phyloP scores from a whole-genome alignment of 2,329 filamentous ascomycete species.

The Neopestalotiopsis clavispora region DNA sequence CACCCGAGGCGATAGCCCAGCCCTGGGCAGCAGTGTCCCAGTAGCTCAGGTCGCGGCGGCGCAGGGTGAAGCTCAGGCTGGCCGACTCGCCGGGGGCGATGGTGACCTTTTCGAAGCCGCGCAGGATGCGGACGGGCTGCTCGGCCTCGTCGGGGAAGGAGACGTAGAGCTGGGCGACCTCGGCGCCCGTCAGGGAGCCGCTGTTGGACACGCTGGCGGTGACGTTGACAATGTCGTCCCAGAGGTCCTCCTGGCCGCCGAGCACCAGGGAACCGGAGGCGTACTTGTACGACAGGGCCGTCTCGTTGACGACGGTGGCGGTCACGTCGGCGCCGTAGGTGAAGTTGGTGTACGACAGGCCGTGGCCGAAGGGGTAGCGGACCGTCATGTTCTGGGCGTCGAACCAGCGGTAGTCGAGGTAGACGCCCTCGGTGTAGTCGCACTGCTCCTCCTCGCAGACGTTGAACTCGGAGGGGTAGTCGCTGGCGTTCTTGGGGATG shows the following conservation, averaged over 20 bases:
- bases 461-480: constrained; percentile 48
- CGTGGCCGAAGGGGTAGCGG: constrained; percentile 60
- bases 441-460: constrained; percentile 26
- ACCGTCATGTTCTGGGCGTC: constrained; percentile 52
- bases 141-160: constrained; percentile 48
- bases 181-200: constrained; percentile 54
- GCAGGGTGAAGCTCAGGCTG: constrained; percentile 58
- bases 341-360: constrained; percentile 56
- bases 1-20: constrained; percentile 57
- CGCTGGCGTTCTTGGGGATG: constrained; percentile 51
- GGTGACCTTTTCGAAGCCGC: constrained; percentile 66
- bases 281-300: constrained; percentile 45
- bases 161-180: constrained; percentile 64
- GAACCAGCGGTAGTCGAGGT: constrained; percentile 62
- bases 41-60: constrained; percentile 65
- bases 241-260: constrained; percentile 61
- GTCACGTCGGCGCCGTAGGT: constrained; percentile 19
- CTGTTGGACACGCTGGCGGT: constrained; percentile 57
- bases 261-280: constrained; percentile 50
- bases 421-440: constrained; percentile 50
- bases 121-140: constrained; percentile 53
- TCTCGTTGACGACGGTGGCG: constrained; percentile 10
- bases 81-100: constrained; percentile 52
- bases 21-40: constrained; percentile 65
- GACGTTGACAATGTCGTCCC: constrained; percentile 55